A percentile compares a stretch with the other conserved stretches of the same genome.
Conservation (phyloP, 2,329 filamentous ascomycete species). For the Penicillium sumatraense region DNA sequence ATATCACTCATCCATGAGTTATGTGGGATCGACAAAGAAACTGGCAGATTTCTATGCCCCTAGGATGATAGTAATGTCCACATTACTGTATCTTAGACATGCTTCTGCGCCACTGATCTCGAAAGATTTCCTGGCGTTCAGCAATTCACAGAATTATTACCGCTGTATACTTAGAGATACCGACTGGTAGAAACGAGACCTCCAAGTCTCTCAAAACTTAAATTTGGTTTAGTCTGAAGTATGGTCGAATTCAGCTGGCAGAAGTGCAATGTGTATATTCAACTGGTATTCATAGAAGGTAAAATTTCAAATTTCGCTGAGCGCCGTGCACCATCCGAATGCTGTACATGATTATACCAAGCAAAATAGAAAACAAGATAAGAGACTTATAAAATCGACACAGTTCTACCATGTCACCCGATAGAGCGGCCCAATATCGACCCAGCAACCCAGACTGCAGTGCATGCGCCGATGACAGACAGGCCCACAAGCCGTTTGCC, state of each 20-base stretch:
- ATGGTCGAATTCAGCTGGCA: background rate
- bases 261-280: background rate
- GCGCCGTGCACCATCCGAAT: slow-evolving; percentile 17
- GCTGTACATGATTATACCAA: slow-evolving; percentile 12
- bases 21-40: slow-evolving; percentile 37
- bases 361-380: background rate
- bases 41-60: slow-evolving; percentile 41
- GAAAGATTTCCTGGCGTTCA: slow-evolving; percentile 26
- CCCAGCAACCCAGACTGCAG: slow-evolving; percentile 42
- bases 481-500: slow-evolving; percentile 54
- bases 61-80: slow-evolving; percentile 42
- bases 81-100: slow-evolving; percentile 41
- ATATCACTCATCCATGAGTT: slow-evolving; percentile 34
- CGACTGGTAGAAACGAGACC: too few species aligned
- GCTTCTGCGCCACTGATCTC: slow-evolving; percentile 39
- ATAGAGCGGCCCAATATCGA: slow-evolving; percentile 35
- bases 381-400: background rate
- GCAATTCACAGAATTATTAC: slow-evolving; percentile 40
- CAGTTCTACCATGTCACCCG: slow-evolving; percentile 7
- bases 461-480: slow-evolving; percentile 40
- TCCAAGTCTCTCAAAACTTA: too few species aligned
- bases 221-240: too few species aligned
- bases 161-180: slow-evolving; percentile 28
- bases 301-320: slow-evolving; percentile 3
- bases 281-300: background rate